Base-by-base conservation (phyloP, 164 flowering plant genomes). In the Brasenia schreberi region DNA sequence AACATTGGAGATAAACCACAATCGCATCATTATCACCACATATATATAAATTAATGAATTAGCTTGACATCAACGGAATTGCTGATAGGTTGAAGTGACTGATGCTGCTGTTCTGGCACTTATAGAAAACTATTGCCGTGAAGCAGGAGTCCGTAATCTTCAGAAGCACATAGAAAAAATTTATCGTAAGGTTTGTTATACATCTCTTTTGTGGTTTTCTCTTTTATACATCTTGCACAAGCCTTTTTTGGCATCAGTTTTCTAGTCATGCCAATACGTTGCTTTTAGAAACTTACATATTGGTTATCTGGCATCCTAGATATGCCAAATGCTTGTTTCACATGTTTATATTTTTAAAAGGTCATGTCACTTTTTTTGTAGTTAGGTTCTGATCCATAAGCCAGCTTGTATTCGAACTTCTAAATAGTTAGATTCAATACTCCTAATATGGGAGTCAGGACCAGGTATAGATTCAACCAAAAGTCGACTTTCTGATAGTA, bases 101-200 rank as follows among this genome's bases (percentile, higher is more conserved):
- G 90, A 92, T 83, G 83, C 87, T 64, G 99, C 99, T 70, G 87
- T 95, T 75, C 94, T 88, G 72, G 82, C 77, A 58, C 75, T 95
- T 18, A 85, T 95, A 69, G 97, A 91, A 74, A 91, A 79, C 75
- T 95, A 95, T 68, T 91, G 97, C 73, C 79, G 99, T 63, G 99
- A 92, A 81, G 90, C 99, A 61, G 99, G 99, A 16, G 99, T 95
- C 18, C 77, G 99, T 18, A 95, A 87, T 79, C 90, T 95, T 44
- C 97, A 95, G 62, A 91, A 91, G 74, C 97, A 95, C 17, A 95
- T 95, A 67, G 99, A 92, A 72, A 95, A 95, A 79, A 92, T 95
- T n/a, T 95, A 88, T 72, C 90, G 99, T 67, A 95, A 95, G 96
- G 99, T 88, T 62, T 69, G 76, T 63, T 66, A 59, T 67, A 49